phyloP scores from a whole-genome alignment of 345 rosid genomes.

The Salix dunnii region DNA sequence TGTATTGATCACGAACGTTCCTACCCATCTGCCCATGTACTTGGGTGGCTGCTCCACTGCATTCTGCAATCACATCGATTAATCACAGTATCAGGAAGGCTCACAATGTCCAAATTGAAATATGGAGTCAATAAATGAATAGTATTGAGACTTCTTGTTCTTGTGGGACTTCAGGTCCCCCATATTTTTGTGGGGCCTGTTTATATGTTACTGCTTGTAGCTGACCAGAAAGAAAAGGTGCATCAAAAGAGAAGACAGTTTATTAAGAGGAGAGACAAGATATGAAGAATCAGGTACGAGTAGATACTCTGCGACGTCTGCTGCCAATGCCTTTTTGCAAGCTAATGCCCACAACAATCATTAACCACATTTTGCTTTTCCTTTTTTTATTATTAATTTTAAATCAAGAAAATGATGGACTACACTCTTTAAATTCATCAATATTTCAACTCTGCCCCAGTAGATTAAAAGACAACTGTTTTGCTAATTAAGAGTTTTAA shows the following conservation, averaged over 20 bases:
- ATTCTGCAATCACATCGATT: constrained; percentile 51
- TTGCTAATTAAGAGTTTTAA: background rate
- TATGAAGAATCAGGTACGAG: constrained; percentile 12
- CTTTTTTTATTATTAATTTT: no score
- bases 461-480: no score
- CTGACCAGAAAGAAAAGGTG: background rate
- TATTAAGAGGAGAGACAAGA: background rate
- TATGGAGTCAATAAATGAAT: background rate
- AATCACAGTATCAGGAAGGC: constrained; percentile 1
- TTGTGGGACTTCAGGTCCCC: background rate
- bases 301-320: constrained; percentile 6
- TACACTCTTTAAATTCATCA: no score
- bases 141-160: background rate
- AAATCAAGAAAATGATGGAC: no score
- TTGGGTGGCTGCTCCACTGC: constrained; percentile 90
- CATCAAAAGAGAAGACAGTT: constrained; percentile 12
- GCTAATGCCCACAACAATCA: no score
- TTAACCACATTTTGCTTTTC: no score
- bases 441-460: no score
- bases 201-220: background rate
- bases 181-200: background rate
- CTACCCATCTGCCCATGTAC: constrained; percentile 77
- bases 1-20: constrained; percentile 68
- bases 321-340: background rate
- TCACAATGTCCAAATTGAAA: background rate